Conservation (phyloP, 148 eudicot genomes). For the Drosera capensis region DNA sequence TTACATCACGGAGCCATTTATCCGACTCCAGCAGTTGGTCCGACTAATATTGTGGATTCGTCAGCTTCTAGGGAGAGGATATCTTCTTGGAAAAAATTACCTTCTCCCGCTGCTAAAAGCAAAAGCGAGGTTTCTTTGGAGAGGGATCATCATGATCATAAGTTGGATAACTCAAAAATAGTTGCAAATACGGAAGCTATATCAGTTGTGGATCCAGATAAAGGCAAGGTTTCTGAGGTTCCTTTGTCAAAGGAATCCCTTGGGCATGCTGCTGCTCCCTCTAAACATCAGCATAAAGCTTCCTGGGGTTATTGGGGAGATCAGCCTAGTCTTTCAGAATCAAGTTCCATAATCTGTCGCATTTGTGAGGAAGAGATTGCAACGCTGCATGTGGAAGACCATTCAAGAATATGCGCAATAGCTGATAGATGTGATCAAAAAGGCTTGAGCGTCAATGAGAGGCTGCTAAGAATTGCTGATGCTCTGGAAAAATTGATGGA, state of each 20-base stretch:
- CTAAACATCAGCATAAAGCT: constrained; percentile 66
- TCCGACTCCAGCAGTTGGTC: constrained; percentile 23
- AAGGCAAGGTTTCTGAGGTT: constrained; percentile 33
- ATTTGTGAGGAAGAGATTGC: constrained; percentile 96
- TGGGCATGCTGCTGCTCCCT: constrained; percentile 21
- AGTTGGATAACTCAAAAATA: constrained; percentile 24
- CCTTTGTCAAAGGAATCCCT: constrained; percentile 43
- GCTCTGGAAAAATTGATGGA: constrained; percentile 82
- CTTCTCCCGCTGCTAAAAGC: constrained; percentile 54
- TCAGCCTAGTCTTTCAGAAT: constrained; percentile 56
- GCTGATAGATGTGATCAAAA: constrained; percentile 96
- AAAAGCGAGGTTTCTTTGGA: constrained; percentile 31
- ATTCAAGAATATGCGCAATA: constrained; percentile 88
- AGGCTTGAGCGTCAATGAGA: constrained; percentile 83
- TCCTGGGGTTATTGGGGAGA: constrained; percentile 91
- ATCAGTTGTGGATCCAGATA: constrained; percentile 23
- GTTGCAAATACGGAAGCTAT: constrained; percentile 16
- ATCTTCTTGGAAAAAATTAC: constrained; percentile 89
- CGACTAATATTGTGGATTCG: constrained; percentile 34
- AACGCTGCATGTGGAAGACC: constrained; percentile 97
- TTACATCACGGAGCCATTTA: constrained; percentile 24
- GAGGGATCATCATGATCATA: constrained; percentile 22
- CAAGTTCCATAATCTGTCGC: constrained; percentile 86
- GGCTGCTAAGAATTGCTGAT: constrained; percentile 73
- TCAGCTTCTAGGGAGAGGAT: constrained; percentile 53